A percentile compares a stretch with the other conserved stretches of the same genome.
phyloP scores from a whole-genome alignment of 305 asterid species.

The Coffea humblotiana region DNA sequence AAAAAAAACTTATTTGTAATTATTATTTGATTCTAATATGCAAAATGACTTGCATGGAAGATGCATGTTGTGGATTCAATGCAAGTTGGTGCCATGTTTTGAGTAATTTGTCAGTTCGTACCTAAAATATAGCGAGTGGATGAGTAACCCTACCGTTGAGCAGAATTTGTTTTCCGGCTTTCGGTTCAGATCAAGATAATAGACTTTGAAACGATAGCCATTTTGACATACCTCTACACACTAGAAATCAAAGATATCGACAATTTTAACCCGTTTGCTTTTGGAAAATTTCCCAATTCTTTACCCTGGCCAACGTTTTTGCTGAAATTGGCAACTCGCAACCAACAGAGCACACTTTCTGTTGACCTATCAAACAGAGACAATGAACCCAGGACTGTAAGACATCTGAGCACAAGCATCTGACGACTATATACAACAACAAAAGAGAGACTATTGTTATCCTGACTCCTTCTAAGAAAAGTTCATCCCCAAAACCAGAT shows the following conservation, averaged over 20 bases:
- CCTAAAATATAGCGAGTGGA: neutral
- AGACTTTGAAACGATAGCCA: neutral
- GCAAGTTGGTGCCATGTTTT: neutral
- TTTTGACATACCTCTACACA: neutral
- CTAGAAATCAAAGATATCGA: neutral
- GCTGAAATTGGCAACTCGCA: conserved; percentile 10
- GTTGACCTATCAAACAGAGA: conserved; percentile 1
- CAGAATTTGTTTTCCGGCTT: neutral
- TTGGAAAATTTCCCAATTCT: neutral
- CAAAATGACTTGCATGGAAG: too few species aligned
- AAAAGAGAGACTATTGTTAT: conserved; percentile 10
- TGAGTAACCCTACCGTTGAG: neutral
- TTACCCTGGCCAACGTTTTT: neutral
- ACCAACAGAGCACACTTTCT: conserved; percentile 1
- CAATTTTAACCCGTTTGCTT: neutral
- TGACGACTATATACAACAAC: conserved; percentile 23
- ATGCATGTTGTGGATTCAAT: too few species aligned
- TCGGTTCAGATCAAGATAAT: neutral
- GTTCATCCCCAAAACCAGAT: conserved; percentile 14
- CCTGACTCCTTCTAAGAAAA: conserved; percentile 10
- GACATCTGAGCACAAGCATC: conserved; percentile 9
- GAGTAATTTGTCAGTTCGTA: neutral
- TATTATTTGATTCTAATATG: too few species aligned
- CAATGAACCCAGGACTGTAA: conserved; percentile 1
- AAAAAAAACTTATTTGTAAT: too few species aligned